phyloP scores from a whole-genome alignment of 768 basidiomycete species.

The Boletus insuetus region DNA sequence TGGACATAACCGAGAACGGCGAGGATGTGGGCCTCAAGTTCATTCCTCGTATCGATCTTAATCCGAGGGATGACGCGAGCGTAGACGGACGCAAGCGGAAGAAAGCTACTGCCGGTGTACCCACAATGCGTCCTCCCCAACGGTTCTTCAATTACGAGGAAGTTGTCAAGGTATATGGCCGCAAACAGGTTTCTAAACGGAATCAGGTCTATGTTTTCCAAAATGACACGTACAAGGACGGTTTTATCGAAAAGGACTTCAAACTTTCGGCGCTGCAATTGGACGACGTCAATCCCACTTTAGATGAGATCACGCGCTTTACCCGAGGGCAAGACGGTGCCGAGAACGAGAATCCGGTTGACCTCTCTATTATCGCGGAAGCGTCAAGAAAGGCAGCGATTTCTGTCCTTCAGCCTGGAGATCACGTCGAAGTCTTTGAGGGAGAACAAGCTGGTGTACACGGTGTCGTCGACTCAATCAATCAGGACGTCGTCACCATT shows the following conservation, averaged over 20 bases:
- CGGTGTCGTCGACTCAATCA: conserved; percentile 88
- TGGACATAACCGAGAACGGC: conserved; percentile 90
- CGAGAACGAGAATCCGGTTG: conserved; percentile 67
- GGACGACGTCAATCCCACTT: conserved; percentile 91
- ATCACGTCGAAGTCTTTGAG: conserved; percentile 96
- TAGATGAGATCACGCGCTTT: conserved; percentile 96
- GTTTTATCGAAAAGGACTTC: conserved; percentile 96
- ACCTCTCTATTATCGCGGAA: conserved; percentile 89
- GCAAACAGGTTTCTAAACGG: conserved; percentile 71
- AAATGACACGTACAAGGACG: conserved; percentile 90
- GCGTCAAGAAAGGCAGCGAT: conserved; percentile 90
- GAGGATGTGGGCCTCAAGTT: conserved; percentile 93
- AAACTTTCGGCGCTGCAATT: conserved; percentile 70
- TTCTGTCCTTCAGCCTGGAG: conserved; percentile 93
- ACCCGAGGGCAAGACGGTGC: conserved; percentile 70
- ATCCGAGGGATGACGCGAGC: conserved; percentile 75
- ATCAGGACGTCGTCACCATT: conserved; percentile 83
- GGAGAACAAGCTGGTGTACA: conserved; percentile 94
- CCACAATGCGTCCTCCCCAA: conserved; percentile 81
- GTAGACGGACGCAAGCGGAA: conserved; percentile 77
- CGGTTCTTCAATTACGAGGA: conserved; percentile 94
- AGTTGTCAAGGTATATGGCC: conserved; percentile 80
- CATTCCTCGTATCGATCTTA: conserved; percentile 96
- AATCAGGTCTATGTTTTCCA: conserved; percentile 82
- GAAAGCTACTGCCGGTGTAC: conserved; percentile 48